These are phyloP conservation scores for Volvox africanus DNA, from an alignment of 139 green algal genomes.

Conservation along the genomic window DNA sequence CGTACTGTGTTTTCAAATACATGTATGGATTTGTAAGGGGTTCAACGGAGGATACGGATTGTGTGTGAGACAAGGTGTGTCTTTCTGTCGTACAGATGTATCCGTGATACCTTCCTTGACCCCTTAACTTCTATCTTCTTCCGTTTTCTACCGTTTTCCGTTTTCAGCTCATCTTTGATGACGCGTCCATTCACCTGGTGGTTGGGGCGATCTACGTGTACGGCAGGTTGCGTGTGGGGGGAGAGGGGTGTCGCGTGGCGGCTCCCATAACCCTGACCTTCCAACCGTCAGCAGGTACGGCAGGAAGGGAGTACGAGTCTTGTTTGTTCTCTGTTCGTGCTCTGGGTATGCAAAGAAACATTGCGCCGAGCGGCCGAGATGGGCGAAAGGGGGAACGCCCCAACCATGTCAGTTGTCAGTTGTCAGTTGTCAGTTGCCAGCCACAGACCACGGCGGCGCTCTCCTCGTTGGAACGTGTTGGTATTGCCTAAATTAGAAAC, in stretches of 20 bases:
- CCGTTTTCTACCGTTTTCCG: neutral
- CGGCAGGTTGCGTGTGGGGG: conserved; percentile 20
- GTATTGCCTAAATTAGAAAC: neutral
- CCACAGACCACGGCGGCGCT: too few species aligned
- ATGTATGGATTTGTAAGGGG: neutral
- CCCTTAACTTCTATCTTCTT: too few species aligned
- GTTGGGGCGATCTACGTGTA: conserved; percentile 36
- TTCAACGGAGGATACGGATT: neutral
- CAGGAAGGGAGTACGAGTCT: neutral
- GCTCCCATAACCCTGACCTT: conserved; percentile 41
- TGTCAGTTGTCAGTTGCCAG: too few species aligned
- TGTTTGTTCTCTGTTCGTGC: too few species aligned
- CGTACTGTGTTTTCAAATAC: neutral
- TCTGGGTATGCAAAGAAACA: too few species aligned
- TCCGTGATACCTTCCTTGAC: neutral
- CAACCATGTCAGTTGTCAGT: too few species aligned
- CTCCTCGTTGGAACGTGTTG: neutral
- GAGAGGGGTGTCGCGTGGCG: neutral
- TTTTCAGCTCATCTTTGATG: conserved; percentile 42
- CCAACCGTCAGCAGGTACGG: conserved; percentile 6
- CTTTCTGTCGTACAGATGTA: neutral
- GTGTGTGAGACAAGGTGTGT: neutral
- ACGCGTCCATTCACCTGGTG: conserved; percentile 19
- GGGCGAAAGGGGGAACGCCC: too few species aligned
- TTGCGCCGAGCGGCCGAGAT: too few species aligned